These are phyloP conservation scores for Suhomyces faveliae DNA, from an alignment of 805 yeast genomes.

Conservation along the genomic window DNA sequence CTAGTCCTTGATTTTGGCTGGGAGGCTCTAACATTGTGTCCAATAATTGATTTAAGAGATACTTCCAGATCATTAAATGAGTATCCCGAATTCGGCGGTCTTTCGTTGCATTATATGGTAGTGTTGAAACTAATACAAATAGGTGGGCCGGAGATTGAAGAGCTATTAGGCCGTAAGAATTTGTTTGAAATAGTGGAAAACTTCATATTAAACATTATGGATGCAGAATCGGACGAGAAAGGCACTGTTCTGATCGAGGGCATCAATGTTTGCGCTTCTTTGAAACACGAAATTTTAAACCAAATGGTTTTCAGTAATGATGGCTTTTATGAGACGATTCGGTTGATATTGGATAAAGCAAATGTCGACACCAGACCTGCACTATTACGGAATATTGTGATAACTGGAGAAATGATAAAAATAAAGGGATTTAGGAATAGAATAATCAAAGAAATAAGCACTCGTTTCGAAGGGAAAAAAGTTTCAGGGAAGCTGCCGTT, in stretches of 20 bases:
- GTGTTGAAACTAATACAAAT: conserved; percentile 14
- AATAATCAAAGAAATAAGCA: conserved; percentile 13
- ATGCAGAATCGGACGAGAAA: conserved; percentile 4
- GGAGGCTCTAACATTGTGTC: conserved; percentile 18
- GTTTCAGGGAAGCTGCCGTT: conserved; percentile 11
- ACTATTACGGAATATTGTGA: conserved; percentile 19
- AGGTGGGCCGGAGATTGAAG: conserved; percentile 9
- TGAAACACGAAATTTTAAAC: conserved; percentile 16
- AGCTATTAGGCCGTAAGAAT: conserved; percentile 8
- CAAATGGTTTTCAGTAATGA: conserved; percentile 8
- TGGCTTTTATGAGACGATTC: conserved; percentile 6
- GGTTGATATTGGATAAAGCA: conserved; percentile 8
- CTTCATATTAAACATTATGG: conserved; percentile 15
- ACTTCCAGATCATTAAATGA: neutral
- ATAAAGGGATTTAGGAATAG: conserved; percentile 24
- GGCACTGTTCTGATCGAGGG: conserved; percentile 7
- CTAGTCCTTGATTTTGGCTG: conserved; percentile 31
- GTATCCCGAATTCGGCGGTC: conserved; percentile 12
- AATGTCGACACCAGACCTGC: conserved; percentile 20
- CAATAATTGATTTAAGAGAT: conserved; percentile 25
- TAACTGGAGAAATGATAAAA: conserved; percentile 24
- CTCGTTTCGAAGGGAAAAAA: neutral
- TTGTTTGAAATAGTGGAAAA: conserved; percentile 18
- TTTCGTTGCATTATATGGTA: conserved; percentile 18
- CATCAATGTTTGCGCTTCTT: conserved; percentile 10